Base-by-base conservation (phyloP, 1,139 yeast species). In the Scheffersomyces segobiensis region DNA sequence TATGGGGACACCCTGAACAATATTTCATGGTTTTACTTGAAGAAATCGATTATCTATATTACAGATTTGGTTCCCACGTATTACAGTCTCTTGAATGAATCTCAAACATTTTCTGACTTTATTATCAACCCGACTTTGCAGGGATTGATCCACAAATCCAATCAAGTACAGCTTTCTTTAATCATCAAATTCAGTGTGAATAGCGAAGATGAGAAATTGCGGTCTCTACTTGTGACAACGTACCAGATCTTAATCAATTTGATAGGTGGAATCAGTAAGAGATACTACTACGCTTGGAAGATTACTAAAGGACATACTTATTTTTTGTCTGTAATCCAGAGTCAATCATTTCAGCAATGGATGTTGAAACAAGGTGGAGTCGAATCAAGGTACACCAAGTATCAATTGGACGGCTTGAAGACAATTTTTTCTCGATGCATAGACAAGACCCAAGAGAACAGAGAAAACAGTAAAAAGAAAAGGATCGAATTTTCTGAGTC, bases 111-210 rank as follows among this genome's bases (percentile, higher is more conserved):
- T 32, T 76, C 78, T 62, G 85, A 81, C 58, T 71, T 76, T 68
- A 60, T 78, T 20, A 62, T 81, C 46, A 81, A 81, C 56, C 85
- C 85, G 2, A 64, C 72, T 2, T 63, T 82, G 39, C 75, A 80
- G 53, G 71, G 70, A 56, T 62, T 75, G 46, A 68, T 80, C 46
- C 80, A 77, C 59, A 75, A 76, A 58, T 62, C 79, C 6, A 75
- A 75, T 59, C 80, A 76, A 59, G 64, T 76, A 7, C 63, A 70
- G 51, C 62, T 76, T 49, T 73, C 79, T 1, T 65, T 74, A 24
- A 67, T 77, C 12, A 68, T 76, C 2, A 65, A 78, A 17, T 60
- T 62, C 21, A 67, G 65, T 52, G 56, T 56, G 26, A 54, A 57
- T 21, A 50, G 55, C 47, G 55, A 55, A 2, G 61, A 56, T 10